Evolutionary conservation across 345 rosid species (phyloP).

Genomic region (Ricinus communis): DNA sequence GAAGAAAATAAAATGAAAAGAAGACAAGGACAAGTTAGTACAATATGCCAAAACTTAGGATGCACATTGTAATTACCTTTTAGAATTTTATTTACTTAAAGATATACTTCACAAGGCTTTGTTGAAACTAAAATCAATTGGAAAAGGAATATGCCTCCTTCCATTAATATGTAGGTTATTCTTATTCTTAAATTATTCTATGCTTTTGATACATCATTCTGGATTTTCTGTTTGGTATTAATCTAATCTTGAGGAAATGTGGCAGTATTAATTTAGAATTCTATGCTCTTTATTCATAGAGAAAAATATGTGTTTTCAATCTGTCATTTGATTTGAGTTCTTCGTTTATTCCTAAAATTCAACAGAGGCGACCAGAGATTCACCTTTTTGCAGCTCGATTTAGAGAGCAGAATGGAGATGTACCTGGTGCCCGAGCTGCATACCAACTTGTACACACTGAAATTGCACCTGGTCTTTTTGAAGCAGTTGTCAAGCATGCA

Average conservation of each 20-base stretch:
- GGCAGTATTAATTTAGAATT: too few species aligned
- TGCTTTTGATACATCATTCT: too few species aligned
- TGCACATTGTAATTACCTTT: too few species aligned
- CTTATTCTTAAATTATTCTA: too few species aligned
- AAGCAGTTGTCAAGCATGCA: conserved; percentile 93
- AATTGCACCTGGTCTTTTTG: conserved; percentile 90
- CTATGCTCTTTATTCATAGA: too few species aligned
- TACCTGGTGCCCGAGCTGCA: conserved; percentile 85
- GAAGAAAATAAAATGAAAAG: too few species aligned
- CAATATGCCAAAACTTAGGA: too few species aligned
- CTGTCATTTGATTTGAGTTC: background rate
- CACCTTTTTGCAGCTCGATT: conserved; percentile 88
- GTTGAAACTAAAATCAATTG: background rate
- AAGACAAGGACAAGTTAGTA: too few species aligned
- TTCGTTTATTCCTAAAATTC: conserved; percentile 1
- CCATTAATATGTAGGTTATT: too few species aligned
- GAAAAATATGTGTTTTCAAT: too few species aligned
- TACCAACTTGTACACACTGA: conserved; percentile 81
- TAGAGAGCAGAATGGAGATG: conserved; percentile 82
- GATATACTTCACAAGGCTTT: background rate
- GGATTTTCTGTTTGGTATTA: background rate
- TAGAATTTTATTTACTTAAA: background rate
- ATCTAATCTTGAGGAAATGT: background rate
- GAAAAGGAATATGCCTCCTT: too few species aligned
- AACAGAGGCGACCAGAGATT: conserved; percentile 90